These are phyloP conservation scores for Monilinia fructicola DNA, from an alignment of 2,329 filamentous ascomycete genomes.

Conservation along the genomic window DNA sequence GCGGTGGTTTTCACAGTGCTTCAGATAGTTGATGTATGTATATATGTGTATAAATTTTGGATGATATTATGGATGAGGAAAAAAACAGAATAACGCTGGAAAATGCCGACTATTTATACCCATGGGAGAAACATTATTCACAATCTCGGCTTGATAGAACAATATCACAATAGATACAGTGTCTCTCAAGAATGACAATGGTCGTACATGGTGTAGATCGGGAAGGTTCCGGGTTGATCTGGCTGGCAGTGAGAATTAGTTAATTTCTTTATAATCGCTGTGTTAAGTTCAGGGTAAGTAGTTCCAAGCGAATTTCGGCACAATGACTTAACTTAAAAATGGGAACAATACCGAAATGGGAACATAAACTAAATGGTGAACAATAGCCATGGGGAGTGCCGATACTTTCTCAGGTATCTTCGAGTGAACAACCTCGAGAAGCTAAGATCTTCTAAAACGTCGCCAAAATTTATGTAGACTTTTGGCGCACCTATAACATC, in stretches of 20 bases:
- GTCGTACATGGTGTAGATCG: background rate
- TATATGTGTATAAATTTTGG: too few species aligned
- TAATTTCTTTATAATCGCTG: background rate
- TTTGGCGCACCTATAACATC: background rate
- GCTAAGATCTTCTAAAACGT: background rate
- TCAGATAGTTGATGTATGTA: too few species aligned
- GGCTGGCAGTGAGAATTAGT: background rate
- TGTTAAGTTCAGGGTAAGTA: background rate
- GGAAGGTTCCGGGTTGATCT: background rate
- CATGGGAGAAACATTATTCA: background rate
- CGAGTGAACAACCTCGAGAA: background rate
- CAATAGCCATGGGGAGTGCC: background rate
- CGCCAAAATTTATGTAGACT: background rate
- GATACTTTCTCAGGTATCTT: background rate
- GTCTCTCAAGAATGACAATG: background rate
- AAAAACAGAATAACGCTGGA: too few species aligned
- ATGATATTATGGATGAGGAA: too few species aligned
- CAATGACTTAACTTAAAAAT: background rate
- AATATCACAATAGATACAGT: background rate
- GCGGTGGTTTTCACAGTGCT: too few species aligned
- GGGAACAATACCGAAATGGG: background rate
- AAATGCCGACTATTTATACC: too few species aligned
- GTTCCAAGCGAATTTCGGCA: background rate
- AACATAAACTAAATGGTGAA: background rate
- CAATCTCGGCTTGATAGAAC: background rate